phyloP scores from a whole-genome alignment of 2,329 filamentous ascomycete species.

The Albifimbria verrucaria region DNA sequence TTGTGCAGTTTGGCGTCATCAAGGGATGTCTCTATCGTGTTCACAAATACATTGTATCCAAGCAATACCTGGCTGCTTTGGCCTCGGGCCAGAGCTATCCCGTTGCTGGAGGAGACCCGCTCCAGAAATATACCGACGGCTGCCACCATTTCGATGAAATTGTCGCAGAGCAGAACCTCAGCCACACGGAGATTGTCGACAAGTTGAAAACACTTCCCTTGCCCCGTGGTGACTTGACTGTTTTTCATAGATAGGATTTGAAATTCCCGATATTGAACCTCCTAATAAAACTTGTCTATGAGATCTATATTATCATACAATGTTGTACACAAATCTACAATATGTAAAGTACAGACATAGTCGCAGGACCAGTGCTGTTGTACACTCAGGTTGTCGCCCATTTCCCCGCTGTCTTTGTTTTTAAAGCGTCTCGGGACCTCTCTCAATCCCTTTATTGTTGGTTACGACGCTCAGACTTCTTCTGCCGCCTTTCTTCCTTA shows the following conservation, averaged over 20 bases:
- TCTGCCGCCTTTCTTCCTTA: conserved; percentile 28
- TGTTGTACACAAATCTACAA: too few species aligned
- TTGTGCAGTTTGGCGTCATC: conserved; percentile 94
- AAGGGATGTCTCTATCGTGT: conserved; percentile 92
- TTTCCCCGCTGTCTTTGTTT: too few species aligned
- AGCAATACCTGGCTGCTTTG: conserved; percentile 55
- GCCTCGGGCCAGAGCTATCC: conserved; percentile 51
- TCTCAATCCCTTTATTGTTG: too few species aligned
- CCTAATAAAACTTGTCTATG: too few species aligned
- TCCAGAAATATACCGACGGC: conserved; percentile 71
- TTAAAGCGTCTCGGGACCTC: too few species aligned
- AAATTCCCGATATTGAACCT: neutral
- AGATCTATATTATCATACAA: conserved; percentile 4
- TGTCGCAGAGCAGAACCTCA: conserved; percentile 69
- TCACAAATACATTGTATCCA: conserved; percentile 81
- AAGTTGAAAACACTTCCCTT: conserved; percentile 58
- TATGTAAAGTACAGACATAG: too few species aligned
- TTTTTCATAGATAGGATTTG: conserved; percentile 47
- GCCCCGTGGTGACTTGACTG: conserved; percentile 49
- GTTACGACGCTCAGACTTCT: conserved; percentile 4
- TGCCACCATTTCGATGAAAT: conserved; percentile 79
- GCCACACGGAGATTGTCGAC: conserved; percentile 67
- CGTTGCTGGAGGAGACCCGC: conserved; percentile 39
- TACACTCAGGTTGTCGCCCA: too few species aligned
- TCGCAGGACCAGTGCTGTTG: too few species aligned